Evolutionary conservation across 306 rosid genomes (phyloP), one percentile per base, ranked within the genome.

Genomic region (Begonia masoniana): DNA sequence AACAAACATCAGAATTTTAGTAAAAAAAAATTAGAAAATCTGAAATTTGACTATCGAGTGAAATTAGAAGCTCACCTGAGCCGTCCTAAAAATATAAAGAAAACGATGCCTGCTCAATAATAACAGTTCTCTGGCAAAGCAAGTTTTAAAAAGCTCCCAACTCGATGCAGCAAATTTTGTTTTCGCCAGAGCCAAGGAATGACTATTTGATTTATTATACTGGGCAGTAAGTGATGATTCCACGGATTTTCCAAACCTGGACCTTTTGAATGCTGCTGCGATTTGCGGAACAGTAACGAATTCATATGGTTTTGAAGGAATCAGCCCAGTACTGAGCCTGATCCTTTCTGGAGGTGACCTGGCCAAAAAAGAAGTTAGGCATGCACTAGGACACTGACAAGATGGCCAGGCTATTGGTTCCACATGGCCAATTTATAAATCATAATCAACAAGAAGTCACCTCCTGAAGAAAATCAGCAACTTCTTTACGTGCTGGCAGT

Each of bases 391-490:
- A 14, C 23, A 19, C 19, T n/a, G 43, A 6, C 10, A 19, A 47
- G 39, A 31, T 31, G 39, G 39, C 8, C 39, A 31, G 9, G 24
- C 24, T 21, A 21, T 21, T 12, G 47, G 10, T 43, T 0, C 12
- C 47, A 43, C 47, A 9, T 1, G 47, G 49, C 14, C 49, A 45
- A 45, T 45, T 45, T n/a, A 10, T 45, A 45, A 6, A 45, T 10
- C 15, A 45, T 45, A 45, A 10, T 11, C 49, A 31, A 45, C 15
- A 13, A 36, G 58, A 35, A 9, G 39, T 5, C 67, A 88, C 97
- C 95, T 88, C 95, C 72, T 88, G 97, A 50, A 88, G 81, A 78
- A 88, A 88, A 70, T 88, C 97, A 23, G 95, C 97, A 16, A 82
- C 71, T 7, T 93, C 95, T 74, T 82, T 84, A 17, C 94, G 82